phyloP scores from a whole-genome alignment of 1,284 basidiomycete species.

The Moesziomyces sp. region DNA sequence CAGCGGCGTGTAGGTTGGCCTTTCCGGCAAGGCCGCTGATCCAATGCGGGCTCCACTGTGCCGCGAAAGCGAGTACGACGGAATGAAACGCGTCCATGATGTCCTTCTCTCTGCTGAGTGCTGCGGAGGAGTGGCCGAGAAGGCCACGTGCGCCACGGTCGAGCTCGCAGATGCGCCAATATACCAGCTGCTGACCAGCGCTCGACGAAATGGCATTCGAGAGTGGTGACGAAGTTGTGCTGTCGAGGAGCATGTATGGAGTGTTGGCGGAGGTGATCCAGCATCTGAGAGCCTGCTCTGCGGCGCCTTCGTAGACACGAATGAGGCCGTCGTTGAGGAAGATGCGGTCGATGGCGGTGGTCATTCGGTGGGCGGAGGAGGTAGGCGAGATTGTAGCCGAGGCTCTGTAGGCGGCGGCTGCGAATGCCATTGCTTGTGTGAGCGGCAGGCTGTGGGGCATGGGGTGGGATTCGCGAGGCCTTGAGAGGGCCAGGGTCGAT shows the following conservation, averaged over 20 bases:
- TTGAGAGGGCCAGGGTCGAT: neutral
- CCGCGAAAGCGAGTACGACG: conserved; percentile 34
- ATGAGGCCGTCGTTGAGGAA: conserved; percentile 31
- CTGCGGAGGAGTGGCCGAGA: conserved; percentile 5
- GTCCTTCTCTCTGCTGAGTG: conserved; percentile 9
- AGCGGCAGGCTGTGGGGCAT: neutral
- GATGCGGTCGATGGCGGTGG: conserved; percentile 20
- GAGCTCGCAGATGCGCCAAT: conserved; percentile 39
- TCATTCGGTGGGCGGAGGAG: conserved; percentile 15
- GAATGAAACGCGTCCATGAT: conserved; percentile 37
- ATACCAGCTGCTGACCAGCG: conserved; percentile 21
- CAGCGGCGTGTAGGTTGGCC: neutral
- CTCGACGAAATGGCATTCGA: neutral
- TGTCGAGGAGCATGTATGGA: conserved; percentile 18
- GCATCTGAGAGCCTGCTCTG: conserved; percentile 28
- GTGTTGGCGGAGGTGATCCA: conserved; percentile 36
- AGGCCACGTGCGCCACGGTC: conserved; percentile 22
- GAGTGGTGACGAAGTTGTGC: neutral
- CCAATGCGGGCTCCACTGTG: conserved; percentile 27
- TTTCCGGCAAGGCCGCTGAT: conserved; percentile 6
- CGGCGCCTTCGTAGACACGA: conserved; percentile 29
- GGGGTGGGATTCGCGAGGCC: neutral
- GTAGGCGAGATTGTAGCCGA: conserved; percentile 4
- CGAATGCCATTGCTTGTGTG: neutral
- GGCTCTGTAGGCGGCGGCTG: neutral